A percentile compares a stretch with the other conserved stretches of the same genome.
phyloP scores from a whole-genome alignment of 768 basidiomycete species.

The Lactifluus pinguis region DNA sequence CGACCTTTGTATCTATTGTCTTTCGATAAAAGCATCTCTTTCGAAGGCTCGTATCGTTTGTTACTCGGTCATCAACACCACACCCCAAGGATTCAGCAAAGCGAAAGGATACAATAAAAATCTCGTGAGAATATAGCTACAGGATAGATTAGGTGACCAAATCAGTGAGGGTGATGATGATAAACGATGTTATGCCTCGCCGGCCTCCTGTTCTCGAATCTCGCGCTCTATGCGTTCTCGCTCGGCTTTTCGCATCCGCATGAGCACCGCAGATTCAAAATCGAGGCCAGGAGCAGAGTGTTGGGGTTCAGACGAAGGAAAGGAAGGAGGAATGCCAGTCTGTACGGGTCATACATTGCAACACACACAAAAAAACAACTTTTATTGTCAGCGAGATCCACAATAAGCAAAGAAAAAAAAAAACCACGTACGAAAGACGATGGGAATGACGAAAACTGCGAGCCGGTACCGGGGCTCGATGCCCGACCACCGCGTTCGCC shows the following conservation, averaged over 20 bases:
- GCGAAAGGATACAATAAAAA: neutral
- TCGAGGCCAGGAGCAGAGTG: constrained; percentile 39
- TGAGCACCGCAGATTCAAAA: constrained; percentile 71
- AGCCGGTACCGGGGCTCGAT: neutral
- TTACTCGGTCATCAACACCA: neutral
- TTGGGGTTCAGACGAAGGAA: constrained; percentile 21
- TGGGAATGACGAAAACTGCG: constrained; percentile 9
- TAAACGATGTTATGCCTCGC: constrained; percentile 23
- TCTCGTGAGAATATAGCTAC: neutral
- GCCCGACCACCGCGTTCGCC: neutral
- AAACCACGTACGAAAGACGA: constrained; percentile 7
- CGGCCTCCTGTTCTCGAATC: constrained; percentile 61
- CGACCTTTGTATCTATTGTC: constrained; percentile 3
- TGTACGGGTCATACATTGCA: neutral
- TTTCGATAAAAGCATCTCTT: neutral
- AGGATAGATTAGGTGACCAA: neutral
- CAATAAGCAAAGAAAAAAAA: too few relatives aligned
- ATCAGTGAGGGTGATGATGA: neutral
- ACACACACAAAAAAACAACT: neutral
- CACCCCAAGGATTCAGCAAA: neutral
- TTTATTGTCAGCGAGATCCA: neutral
- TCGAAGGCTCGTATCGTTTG: neutral
- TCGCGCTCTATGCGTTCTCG: constrained; percentile 67
- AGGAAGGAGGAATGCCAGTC: constrained; percentile 5
- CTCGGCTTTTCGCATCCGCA: constrained; percentile 77